Base-by-base conservation (phyloP, 352 stramenopile species). In the Pseudoperonospora humuli region DNA sequence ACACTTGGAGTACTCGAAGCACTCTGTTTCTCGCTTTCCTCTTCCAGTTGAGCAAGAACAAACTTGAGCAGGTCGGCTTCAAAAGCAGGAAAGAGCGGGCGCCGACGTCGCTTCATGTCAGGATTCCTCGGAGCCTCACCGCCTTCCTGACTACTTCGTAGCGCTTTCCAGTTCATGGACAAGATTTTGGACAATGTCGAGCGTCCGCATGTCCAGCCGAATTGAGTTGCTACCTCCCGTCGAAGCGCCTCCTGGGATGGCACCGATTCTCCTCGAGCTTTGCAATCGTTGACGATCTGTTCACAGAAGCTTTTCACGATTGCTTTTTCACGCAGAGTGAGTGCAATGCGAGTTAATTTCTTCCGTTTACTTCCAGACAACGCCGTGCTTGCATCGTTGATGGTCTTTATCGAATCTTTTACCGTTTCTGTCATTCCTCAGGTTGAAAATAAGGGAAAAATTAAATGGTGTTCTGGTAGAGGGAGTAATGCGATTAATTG, bases 291-390 rank as follows among this genome's bases (percentile, higher is more conserved):
- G 23, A 85, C 56, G 39, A 70, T 70, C 45, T 85, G 60, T 56
- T 85, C 75, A 41, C 75, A 87, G 38, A 85, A 87, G 20, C 66
- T 84, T 64, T 87, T 87, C 24, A 83, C 70, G 9, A 85, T 70
- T 8, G 57, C 50, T 45, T 87, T 87, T 36, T 87, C 72, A 33
- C 77, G 72, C 35, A 87, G 43, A 27, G 75, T 83, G n/a, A 86
- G 58, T 42, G 72, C 58, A 34, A 54, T 80, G 28, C 75, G 71
- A 42, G 53, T 20, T 23, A 56, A 8, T 17, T 71, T 56, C n/a
- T 37, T 67, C 21, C 57, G 57, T 37, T 66, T 66, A 9, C n/a
- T 27, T 6, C 27, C 38, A n/a, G n/a, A n/a, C n/a, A n/a, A n/a
- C n/a, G n/a, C n/a, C n/a, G n/a, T n/a, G n/a, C n/a, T n/a, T n/a